Percentiles rank a stretch among this genome's conserved stretches.
Evolutionary conservation across 768 basidiomycete species (phyloP).

Genomic region (Pleurotus sapidus): DNA sequence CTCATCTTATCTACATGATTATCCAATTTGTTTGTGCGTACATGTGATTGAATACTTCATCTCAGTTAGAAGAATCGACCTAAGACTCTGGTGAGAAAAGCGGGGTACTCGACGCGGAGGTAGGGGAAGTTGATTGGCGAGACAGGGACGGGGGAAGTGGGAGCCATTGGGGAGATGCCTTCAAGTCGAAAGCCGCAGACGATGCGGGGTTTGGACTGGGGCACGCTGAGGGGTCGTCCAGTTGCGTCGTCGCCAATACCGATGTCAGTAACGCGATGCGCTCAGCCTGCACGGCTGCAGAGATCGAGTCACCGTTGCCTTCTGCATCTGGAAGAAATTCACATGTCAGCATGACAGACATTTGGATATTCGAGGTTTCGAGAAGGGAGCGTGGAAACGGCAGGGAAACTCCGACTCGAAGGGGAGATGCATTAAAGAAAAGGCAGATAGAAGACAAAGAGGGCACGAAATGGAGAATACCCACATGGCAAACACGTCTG

Average conservation of each 20-base stretch:
- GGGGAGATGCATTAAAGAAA: not conserved
- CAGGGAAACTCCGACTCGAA: not conserved
- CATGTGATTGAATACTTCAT: no score
- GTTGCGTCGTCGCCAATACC: conserved; percentile 55
- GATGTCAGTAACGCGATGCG: conserved; percentile 78
- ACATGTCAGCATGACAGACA: not conserved
- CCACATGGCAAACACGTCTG: conserved; percentile 84
- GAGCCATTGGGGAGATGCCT: no score
- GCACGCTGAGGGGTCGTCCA: not conserved
- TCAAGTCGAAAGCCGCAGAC: not conserved
- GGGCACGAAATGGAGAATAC: conserved; percentile 24
- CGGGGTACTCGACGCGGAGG: conserved; percentile 16
- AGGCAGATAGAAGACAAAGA: not conserved
- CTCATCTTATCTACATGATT: no score
- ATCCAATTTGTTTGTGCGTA: no score
- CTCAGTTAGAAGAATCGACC: no score
- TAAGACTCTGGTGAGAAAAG: conserved; percentile 3
- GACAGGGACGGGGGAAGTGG: not conserved
- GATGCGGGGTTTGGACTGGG: not conserved
- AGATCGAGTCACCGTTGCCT: conserved; percentile 86
- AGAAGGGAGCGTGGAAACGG: not conserved
- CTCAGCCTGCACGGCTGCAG: conserved; percentile 80
- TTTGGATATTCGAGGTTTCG: not conserved
- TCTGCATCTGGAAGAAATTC: conserved; percentile 60
- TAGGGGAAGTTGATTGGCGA: conserved; percentile 10